Conservation (phyloP, 2,329 filamentous ascomycete genomes). For the Thermoascus crustaceus region DNA sequence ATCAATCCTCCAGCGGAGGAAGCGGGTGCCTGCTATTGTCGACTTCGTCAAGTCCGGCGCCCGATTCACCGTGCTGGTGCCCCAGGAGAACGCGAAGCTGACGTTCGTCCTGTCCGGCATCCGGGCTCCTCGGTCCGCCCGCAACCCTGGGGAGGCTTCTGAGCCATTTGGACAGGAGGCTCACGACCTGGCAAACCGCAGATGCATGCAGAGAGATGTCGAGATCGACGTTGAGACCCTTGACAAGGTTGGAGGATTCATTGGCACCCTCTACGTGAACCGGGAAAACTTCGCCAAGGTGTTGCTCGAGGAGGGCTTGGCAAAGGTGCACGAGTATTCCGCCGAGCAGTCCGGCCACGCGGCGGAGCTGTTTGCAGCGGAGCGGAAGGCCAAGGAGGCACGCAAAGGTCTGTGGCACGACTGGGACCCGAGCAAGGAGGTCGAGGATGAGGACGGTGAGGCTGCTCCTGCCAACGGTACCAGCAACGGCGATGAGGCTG, state of each 20-base stretch:
- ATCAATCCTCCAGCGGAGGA: conserved; percentile 77
- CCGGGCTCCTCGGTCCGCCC: conserved; percentile 77
- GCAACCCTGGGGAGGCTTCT: conserved; percentile 68
- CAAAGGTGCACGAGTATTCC: conserved; percentile 86
- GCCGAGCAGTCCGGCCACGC: conserved; percentile 92
- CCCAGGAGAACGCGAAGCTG: conserved; percentile 86
- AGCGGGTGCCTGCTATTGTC: conserved; percentile 84
- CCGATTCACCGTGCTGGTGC: conserved; percentile 83
- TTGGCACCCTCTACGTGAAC: conserved; percentile 86
- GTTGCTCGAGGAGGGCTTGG: conserved; percentile 87
- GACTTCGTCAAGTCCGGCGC: conserved; percentile 98
- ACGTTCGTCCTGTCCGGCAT: conserved; percentile 93
- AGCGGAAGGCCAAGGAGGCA: conserved; percentile 80
- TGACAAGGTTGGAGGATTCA: conserved; percentile 96
- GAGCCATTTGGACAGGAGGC: conserved; percentile 96
- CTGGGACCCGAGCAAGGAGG: conserved; percentile 85
- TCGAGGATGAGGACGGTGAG: conserved; percentile 49
- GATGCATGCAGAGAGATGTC: conserved; percentile 88
- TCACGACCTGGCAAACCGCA: conserved; percentile 78
- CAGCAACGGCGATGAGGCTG: conserved; percentile 48
- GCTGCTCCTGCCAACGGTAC: conserved; percentile 42
- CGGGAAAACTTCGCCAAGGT: conserved; percentile 93
- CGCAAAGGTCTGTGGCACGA: conserved; percentile 86
- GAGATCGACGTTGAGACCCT: conserved; percentile 92
- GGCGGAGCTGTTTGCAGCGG: conserved; percentile 75